phyloP scores from a whole-genome alignment of 2,329 filamentous ascomycete genomes.

The Diaporthe amygdali region DNA sequence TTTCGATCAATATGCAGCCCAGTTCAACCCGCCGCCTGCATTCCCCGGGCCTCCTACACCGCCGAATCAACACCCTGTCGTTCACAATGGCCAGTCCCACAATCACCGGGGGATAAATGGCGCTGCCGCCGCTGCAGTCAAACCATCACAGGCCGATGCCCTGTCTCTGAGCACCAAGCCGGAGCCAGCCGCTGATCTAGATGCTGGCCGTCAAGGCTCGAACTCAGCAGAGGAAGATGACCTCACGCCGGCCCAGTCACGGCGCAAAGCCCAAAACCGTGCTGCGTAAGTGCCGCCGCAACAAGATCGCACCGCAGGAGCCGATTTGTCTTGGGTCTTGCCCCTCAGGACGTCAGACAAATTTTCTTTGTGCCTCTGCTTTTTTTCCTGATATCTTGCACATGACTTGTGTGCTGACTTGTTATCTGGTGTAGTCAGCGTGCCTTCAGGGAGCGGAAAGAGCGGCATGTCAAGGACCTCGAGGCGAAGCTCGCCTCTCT shows the following conservation, averaged over 20 bases:
- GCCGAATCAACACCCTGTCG: constrained; percentile 44
- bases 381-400: background rate
- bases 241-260: constrained; percentile 61
- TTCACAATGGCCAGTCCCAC: constrained; percentile 33
- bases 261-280: constrained; percentile 66
- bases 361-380: background rate
- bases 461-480: constrained; percentile 87
- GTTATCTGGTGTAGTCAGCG: constrained; percentile 70
- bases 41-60: constrained; percentile 58
- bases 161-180: constrained; percentile 40
- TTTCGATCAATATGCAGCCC: constrained; percentile 50
- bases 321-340: background rate
- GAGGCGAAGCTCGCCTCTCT: constrained; percentile 83
- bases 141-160: constrained; percentile 35
- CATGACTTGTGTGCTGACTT: constrained; percentile 3
- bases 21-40: constrained; percentile 46
- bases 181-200: constrained; percentile 41
- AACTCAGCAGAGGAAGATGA: constrained; percentile 62
- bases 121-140: constrained; percentile 26
- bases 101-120: constrained; percentile 31
- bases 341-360: background rate
- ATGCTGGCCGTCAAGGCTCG: constrained; percentile 44
- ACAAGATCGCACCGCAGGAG: background rate
- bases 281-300: constrained; percentile 56
- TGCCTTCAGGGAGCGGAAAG: constrained; percentile 95